Evolutionary conservation across 305 asterid species (phyloP).

Genomic region (Galium porrigens): DNA sequence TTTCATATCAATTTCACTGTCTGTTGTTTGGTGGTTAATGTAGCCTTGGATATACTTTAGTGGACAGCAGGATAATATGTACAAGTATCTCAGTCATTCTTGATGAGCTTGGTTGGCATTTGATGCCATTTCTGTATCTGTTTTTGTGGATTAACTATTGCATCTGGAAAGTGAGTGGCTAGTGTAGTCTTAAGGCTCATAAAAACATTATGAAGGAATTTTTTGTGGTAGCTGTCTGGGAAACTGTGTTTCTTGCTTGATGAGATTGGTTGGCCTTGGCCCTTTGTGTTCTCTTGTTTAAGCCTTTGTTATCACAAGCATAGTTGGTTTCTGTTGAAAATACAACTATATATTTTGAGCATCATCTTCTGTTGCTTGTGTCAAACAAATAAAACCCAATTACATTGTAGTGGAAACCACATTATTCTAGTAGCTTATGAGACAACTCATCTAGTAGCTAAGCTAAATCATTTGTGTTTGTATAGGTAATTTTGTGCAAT

Average conservation of each 20-base stretch:
- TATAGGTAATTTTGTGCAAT: background rate
- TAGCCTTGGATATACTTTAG: background rate
- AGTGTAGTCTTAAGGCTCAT: background rate
- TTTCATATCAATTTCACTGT: background rate
- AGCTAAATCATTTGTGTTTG: too few species aligned
- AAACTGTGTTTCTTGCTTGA: background rate
- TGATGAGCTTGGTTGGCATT: conserved; percentile 5
- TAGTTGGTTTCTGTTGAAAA: background rate
- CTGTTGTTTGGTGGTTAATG: background rate
- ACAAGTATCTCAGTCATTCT: background rate
- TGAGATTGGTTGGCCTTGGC: conserved; percentile 1
- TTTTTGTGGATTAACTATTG: background rate
- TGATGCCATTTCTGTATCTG: conserved; percentile 5
- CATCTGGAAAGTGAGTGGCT: background rate
- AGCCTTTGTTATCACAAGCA: background rate
- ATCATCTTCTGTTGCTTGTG: background rate
- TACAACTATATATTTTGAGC: background rate
- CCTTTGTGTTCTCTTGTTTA: background rate
- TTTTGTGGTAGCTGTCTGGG: background rate
- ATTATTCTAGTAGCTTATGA: background rate
- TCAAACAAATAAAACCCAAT: background rate
- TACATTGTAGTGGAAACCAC: background rate
- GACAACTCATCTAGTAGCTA: too few species aligned
- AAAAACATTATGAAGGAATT: background rate
- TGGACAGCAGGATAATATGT: background rate